Evolutionary conservation across 1,139 yeast genomes (phyloP), one percentile per base, ranked within the genome.

Genomic region (Zygosaccharomyces pseudobailii): DNA sequence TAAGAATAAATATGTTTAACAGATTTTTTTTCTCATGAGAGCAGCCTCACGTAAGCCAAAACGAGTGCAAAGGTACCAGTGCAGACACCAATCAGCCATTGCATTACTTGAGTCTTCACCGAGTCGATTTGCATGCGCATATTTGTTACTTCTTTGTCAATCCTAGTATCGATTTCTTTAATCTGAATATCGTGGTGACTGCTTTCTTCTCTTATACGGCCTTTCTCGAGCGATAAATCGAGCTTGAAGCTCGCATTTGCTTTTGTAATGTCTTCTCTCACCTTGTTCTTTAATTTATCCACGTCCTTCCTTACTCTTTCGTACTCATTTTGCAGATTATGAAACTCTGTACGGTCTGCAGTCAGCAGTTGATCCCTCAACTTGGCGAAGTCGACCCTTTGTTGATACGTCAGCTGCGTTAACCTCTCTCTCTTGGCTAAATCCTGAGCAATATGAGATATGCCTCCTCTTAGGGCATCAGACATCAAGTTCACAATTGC

Each of bases 21-120:
- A 35, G 27, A 17, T 10, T 17, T 44, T 38, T 38, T 13, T 22
- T 32, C 31, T 36, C 66, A 87, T 34, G 92, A 84, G 52, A 90
- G 75, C 58, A 90, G 74, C 58, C 98, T 77, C 45, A 89, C 86
- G 65, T 92, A 92, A 2, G 97, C 97, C 58, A 92, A 72, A 42
- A 92, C 84, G 52, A 92, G 75, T 13, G 97, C 97, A 71, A 90
- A 87, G 2, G 97, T 87, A 85, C 97, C 98, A 1, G 97, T 89
- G 61, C 96, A 87, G 22, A 92, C 97, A 74, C 97, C 97, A 60
- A 92, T 88, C 56, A 92, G 76, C 97, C 97, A 92, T 68, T 92
- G 98, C 82, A 88, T 81, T 43, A 92, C 97, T 66, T 92, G 97
- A 2, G 96, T 87, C 70, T 92, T 90, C 32, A 92, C 96, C 37